phyloP scores from a whole-genome alignment of 2,329 filamentous ascomycete species.

The Diatrype stigma region DNA sequence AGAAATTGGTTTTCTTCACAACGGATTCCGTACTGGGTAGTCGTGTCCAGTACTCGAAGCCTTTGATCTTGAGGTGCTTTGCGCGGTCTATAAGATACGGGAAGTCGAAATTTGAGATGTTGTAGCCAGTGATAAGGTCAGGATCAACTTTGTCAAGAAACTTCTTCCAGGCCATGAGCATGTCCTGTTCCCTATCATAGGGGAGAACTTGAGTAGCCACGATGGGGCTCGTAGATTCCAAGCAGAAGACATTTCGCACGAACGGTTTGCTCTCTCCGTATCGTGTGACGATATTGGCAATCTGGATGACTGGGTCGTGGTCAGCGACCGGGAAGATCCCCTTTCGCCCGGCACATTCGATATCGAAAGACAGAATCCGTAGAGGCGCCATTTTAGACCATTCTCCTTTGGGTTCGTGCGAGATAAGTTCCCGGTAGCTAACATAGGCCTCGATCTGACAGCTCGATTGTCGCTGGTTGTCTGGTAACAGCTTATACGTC shows the following conservation, averaged over 20 bases:
- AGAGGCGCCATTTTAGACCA: conserved; percentile 98
- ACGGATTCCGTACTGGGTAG: conserved; percentile 67
- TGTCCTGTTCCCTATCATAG: conserved; percentile 75
- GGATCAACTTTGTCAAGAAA: conserved; percentile 89
- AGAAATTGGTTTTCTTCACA: conserved; percentile 78
- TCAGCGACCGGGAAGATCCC: conserved; percentile 94
- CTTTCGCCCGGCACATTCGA: conserved; percentile 96
- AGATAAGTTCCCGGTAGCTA: conserved; percentile 76
- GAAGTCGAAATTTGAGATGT: conserved; percentile 98
- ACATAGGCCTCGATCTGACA: conserved; percentile 94
- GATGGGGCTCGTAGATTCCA: conserved; percentile 88
- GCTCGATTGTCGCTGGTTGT: conserved; percentile 72
- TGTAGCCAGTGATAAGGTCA: conserved; percentile 98
- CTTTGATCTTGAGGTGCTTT: conserved; percentile 71
- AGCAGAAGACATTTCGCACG: conserved; percentile 90
- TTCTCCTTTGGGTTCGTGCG: conserved; percentile 84
- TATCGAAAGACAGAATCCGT: conserved; percentile 92
- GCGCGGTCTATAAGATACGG: conserved; percentile 90
- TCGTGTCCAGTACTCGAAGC: conserved; percentile 86
- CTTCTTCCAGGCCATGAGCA: conserved; percentile 89
- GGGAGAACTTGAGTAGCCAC: conserved; percentile 91
- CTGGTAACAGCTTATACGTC: conserved; percentile 67
- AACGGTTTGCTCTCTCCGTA: conserved; percentile 97
- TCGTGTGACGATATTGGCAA: conserved; percentile 89
- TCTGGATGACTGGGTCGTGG: conserved; percentile 92